These are phyloP conservation scores for Fusarium praegraminearum DNA, from an alignment of 2,329 filamentous ascomycete species.

Conservation along the genomic window DNA sequence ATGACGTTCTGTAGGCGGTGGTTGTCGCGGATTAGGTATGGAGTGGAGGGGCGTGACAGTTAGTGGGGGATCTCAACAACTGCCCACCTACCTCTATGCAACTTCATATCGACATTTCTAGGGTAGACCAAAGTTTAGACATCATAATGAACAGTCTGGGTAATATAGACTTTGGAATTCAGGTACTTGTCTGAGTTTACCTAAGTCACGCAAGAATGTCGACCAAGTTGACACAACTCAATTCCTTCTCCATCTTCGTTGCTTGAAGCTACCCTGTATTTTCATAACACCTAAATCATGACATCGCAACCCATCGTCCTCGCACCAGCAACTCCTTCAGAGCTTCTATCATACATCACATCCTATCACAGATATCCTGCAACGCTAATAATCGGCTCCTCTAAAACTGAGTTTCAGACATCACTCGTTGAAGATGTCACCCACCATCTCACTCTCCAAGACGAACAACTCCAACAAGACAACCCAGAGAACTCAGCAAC, in stretches of 20 bases:
- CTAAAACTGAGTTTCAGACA: conserved; percentile 72
- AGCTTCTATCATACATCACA: conserved; percentile 75
- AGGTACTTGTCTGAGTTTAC: neutral
- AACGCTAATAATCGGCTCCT: conserved; percentile 77
- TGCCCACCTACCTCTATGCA: neutral
- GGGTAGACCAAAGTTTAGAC: neutral
- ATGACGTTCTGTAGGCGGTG: conserved; percentile 44
- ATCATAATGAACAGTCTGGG: neutral
- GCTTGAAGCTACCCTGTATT: conserved; percentile 29
- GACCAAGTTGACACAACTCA: neutral
- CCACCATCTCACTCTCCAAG: conserved; percentile 36
- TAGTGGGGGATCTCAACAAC: conserved; percentile 27
- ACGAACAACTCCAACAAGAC: conserved; percentile 5
- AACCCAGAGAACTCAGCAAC: conserved; percentile 1
- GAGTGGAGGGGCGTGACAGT: conserved; percentile 42
- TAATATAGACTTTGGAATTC: neutral
- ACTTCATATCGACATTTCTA: neutral
- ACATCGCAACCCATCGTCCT: conserved; percentile 57
- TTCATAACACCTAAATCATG: conserved; percentile 25
- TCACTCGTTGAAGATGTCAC: conserved; percentile 65
- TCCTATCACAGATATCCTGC: conserved; percentile 67
- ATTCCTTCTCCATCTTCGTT: neutral
- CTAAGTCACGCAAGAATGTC: neutral
- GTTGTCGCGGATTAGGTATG: conserved; percentile 10
- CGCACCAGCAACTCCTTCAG: conserved; percentile 65